Base-by-base conservation (phyloP, 1,284 basidiomycete species). In the Blastosporella zonata region DNA sequence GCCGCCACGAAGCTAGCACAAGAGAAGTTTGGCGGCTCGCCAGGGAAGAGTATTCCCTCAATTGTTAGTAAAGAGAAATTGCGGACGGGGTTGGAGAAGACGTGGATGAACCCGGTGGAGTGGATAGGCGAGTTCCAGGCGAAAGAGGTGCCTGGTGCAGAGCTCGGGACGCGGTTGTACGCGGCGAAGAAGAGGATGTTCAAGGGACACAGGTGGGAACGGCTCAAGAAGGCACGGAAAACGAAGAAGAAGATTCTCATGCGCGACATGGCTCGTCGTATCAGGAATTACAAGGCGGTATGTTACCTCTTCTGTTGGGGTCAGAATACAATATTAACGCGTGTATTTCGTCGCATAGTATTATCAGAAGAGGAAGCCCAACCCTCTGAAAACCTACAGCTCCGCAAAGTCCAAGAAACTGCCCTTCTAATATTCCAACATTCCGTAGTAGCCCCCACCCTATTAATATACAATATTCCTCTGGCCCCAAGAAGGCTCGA, bases 161-260 rank as follows among this genome's bases (percentile, higher is more conserved):
- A 81, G 27, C 62, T 77, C 40, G 83, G 82, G 23, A 77, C 77
- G 55, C 74, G 77, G 44, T 65, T 90, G 58, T 90, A 90, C 56
- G 79, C 83, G 12, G 80, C 74, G 51, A 84, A 78, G 74, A 84
- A 81, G 71, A 72, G 77, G 55, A 90, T 90, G 87, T 90, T 91
- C 78, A 91, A 90, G 73, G 88, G 88, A 18, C 87, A 90, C 73
- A 86, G 80, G 59, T 88, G 84, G 83, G 84, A 90, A 67, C 77
- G 86, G 33, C 62, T 70, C 54, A 70, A 69, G 55, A 70, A 69
- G 47, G 69, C 72, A 59, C 69, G 69, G 55, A 61, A 67, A 46
- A 66, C 65, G 59, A 74, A 72, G 58, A 77, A 70, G 50, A 67
- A 67, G 51, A 73, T 81, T 47, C 67, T 86, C 49, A 67, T 90